These are phyloP conservation scores for Annona squamosa DNA, from an alignment of 164 flowering plant species.

Conservation along the genomic window DNA sequence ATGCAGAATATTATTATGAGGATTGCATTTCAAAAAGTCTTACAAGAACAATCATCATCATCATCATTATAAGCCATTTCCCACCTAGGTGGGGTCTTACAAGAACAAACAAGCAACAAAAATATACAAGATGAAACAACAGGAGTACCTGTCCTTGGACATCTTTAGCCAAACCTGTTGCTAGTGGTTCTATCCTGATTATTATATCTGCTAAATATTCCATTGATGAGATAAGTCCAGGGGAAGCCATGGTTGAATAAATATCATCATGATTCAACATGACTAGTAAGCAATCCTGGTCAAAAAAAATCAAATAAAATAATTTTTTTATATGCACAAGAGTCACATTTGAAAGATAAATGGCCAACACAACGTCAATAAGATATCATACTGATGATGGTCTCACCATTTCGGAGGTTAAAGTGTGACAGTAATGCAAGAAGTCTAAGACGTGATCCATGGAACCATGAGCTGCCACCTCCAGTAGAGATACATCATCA, in stretches of 20 bases:
- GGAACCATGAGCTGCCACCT: slow-evolving; percentile 67
- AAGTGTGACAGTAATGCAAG: slow-evolving; percentile 78
- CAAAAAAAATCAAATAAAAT: slow-evolving; percentile 1
- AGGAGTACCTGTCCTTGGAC: slow-evolving; percentile 91
- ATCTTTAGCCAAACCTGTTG: slow-evolving; percentile 78
- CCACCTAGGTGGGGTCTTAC: too few relatives aligned
- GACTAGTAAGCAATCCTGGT: slow-evolving; percentile 64
- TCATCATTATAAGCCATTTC: too few relatives aligned
- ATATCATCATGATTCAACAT: slow-evolving; percentile 67
- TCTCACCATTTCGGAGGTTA: slow-evolving; percentile 71
- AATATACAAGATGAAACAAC: background rate
- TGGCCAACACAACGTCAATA: background rate
- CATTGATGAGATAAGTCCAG: slow-evolving; percentile 42
- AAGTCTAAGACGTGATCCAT: slow-evolving; percentile 55
- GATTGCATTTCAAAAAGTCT: too few relatives aligned
- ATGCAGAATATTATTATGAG: too few relatives aligned
- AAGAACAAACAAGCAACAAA: too few relatives aligned
- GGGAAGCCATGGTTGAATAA: slow-evolving; percentile 39
- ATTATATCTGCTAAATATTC: slow-evolving; percentile 66
- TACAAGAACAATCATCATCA: too few relatives aligned
- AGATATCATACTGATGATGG: background rate
- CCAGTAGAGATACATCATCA: slow-evolving; percentile 82
- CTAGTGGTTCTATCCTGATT: slow-evolving; percentile 67
- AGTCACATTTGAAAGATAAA: background rate
- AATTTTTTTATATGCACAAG: background rate